These are phyloP conservation scores for Cladosporium velox DNA, from an alignment of 2,329 filamentous ascomycete genomes.

Conservation along the genomic window DNA sequence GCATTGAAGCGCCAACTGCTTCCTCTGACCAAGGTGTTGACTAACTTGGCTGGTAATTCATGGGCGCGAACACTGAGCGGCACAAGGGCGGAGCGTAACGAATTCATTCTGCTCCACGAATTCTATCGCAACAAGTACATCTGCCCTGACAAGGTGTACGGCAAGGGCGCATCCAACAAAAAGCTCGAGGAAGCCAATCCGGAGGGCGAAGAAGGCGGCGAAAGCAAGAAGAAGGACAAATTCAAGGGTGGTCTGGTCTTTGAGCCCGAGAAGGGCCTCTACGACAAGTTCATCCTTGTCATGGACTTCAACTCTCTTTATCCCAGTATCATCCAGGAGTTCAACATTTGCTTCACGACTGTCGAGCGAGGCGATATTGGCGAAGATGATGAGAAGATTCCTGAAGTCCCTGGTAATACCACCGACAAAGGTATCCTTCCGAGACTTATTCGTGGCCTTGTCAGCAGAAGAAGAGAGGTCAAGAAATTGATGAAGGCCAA, in stretches of 20 bases:
- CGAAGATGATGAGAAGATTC: constrained; percentile 83
- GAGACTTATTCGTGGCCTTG: constrained; percentile 85
- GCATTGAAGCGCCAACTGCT: constrained; percentile 88
- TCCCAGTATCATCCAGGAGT: constrained; percentile 98
- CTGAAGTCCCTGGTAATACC: constrained; percentile 73
- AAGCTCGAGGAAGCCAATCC: constrained; percentile 71
- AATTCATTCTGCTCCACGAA: constrained; percentile 97
- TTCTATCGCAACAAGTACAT: constrained; percentile 98
- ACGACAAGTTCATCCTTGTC: constrained; percentile 96
- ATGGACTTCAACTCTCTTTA: constrained; percentile 99
- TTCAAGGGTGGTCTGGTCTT: constrained; percentile 98
- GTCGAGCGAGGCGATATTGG: constrained; percentile 75
- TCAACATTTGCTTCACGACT: constrained; percentile 98
- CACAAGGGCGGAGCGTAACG: constrained; percentile 94
- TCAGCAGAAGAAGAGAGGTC: constrained; percentile 84
- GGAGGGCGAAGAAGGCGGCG: constrained; percentile 64
- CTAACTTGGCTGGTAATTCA: constrained; percentile 94
- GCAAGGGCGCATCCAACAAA: constrained; percentile 62
- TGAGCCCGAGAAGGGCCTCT: constrained; percentile 94
- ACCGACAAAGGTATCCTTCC: constrained; percentile 85
- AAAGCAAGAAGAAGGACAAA: constrained; percentile 97
- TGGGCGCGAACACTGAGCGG: constrained; percentile 96
- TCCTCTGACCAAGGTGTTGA: constrained; percentile 89
- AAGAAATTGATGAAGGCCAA: constrained; percentile 98
- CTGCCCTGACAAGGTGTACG: constrained; percentile 89